Evolutionary conservation across 129 eudicot species (phyloP), one percentile per base, ranked within the genome.

Genomic region (Flaveria linearis): DNA sequence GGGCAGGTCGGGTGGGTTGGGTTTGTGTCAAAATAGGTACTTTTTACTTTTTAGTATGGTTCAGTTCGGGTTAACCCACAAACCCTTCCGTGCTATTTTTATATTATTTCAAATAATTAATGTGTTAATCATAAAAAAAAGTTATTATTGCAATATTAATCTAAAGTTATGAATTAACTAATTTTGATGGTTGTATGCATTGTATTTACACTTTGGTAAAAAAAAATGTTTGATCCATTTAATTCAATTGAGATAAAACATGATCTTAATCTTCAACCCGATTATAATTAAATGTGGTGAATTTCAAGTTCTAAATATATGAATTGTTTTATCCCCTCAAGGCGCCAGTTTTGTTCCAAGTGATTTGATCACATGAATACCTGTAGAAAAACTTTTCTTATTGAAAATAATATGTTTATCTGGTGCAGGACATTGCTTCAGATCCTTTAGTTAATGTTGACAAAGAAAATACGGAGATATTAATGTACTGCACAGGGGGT

Each of bases 401-500:
- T 20, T 36, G 70, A 71, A 57, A 23, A 5, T 22, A 25, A 9
- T 3, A 20, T 45, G 52, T 80, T 55, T 80, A 60, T 69, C 25
- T 78, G 66, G 43, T 72, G 18, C 84, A 94, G 99, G 89, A 78
- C 64, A 33, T 45, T 43, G 84, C 74, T 81, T 83, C 97, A 80
- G 99, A 94, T 86, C 99, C 99, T 81, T 83, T 94, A 82, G 96
- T 91, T 43, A 75, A 78, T 55, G 93, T 87, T 72, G 88, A 91
- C 69, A 91, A 94, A 84, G 99, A 89, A 80, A 87, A 84, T 53
- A 89, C 97, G 25, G 92, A 89, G 53, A 83, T 94, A 53, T 78
- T 94, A 82, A 94, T 94, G 99, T 94, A 94, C 80, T 94, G 99
- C 82, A 94, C 99, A 1, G 99, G 99, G 28, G 99, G 99, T 25